Evolutionary conservation across 2,329 filamentous ascomycete species (phyloP).

Genomic region (Xylariaceae sp.): DNA sequence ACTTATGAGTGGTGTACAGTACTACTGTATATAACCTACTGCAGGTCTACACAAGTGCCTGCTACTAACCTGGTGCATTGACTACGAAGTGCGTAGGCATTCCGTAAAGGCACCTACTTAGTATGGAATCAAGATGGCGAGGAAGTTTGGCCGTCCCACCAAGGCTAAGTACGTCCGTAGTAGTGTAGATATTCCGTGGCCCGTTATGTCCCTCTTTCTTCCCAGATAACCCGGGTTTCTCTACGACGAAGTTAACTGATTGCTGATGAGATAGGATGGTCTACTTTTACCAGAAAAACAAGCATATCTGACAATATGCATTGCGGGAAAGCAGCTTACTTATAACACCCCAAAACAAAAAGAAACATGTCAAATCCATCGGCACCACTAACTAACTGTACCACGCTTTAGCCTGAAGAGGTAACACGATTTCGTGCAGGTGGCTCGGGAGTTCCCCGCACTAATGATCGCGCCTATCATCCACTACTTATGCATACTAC

Average conservation of each 20-base stretch:
- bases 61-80: slow-evolving; percentile 2
- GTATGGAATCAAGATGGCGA: slow-evolving; percentile 6
- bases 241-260: not conserved
- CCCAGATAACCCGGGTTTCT: not conserved
- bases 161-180: slow-evolving; percentile 7
- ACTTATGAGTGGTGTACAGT: too few species aligned
- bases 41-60: not conserved
- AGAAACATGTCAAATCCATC: not conserved
- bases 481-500: not conserved
- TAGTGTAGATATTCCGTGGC: slow-evolving; percentile 15
- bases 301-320: too few species aligned
- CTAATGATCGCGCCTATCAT: slow-evolving; percentile 20
- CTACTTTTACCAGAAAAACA: too few species aligned
- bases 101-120: slow-evolving; percentile 1
- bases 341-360: too few species aligned
- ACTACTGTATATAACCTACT: too few species aligned
- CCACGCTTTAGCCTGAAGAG: slow-evolving; percentile 23
- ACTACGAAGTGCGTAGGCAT: too few species aligned
- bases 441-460: slow-evolving; percentile 27
- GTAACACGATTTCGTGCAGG: slow-evolving; percentile 24
- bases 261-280: not conserved
- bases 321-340: too few species aligned
- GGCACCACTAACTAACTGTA: not conserved
- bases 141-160: slow-evolving; percentile 22
- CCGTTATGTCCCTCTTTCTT: slow-evolving; percentile 5